Percentiles rank a stretch among this genome's conserved stretches.
Evolutionary conservation across 805 yeast genomes (phyloP).

Genomic region (Yarrowia sp.): DNA sequence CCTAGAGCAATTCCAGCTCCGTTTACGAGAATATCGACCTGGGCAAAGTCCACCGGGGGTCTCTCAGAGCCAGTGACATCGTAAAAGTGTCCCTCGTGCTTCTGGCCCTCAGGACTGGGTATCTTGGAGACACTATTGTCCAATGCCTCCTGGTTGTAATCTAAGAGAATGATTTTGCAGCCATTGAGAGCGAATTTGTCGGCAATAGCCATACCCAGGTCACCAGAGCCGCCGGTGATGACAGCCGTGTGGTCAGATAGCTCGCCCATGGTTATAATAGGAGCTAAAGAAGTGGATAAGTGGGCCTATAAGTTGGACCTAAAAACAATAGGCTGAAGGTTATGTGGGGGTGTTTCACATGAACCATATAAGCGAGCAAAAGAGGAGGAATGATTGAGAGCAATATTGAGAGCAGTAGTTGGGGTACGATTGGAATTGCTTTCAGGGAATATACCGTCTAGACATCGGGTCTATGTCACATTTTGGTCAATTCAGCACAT

Average conservation of each 20-base stretch:
- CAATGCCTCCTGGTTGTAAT: constrained; percentile 56
- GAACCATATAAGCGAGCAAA: too few species aligned
- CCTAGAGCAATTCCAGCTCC: constrained; percentile 66
- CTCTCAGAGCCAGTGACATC: constrained; percentile 6
- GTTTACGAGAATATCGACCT: constrained; percentile 60
- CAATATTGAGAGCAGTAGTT: too few species aligned
- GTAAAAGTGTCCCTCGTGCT: constrained; percentile 17
- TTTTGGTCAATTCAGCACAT: too few species aligned
- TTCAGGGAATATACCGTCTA: too few species aligned
- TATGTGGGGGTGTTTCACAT: too few species aligned
- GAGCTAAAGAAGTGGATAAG: too few species aligned
- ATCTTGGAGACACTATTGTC: constrained; percentile 6
- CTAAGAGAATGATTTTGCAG: constrained; percentile 58
- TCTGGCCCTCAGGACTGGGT: neutral
- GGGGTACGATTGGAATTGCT: too few species aligned
- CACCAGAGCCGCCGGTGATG: constrained; percentile 74
- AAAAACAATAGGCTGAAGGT: too few species aligned
- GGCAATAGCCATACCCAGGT: constrained; percentile 69
- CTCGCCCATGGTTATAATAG: constrained; percentile 19
- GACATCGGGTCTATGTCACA: too few species aligned
- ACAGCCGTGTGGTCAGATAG: constrained; percentile 39
- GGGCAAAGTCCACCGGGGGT: constrained; percentile 4
- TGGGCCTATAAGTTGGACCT: too few species aligned
- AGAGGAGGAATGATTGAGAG: too few species aligned
- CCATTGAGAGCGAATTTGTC: constrained; percentile 59